phyloP scores from a whole-genome alignment of 306 rosid genomes.

The Glycine tomentella region DNA sequence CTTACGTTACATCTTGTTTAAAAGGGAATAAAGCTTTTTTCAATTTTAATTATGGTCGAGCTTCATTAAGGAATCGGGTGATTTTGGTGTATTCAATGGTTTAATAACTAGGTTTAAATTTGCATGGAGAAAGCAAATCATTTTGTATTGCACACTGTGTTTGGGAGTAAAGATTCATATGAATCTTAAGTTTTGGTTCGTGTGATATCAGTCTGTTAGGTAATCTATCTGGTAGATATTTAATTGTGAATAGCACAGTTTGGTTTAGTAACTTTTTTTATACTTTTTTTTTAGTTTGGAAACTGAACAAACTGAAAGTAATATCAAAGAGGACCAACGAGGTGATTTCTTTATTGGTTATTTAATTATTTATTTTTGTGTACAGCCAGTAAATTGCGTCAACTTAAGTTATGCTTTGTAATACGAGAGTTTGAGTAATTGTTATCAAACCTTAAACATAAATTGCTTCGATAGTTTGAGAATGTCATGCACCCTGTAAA shows the following conservation, averaged over 20 bases:
- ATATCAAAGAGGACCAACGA: slow-evolving; percentile 1
- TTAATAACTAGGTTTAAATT: too few relatives aligned
- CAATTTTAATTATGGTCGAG: slow-evolving; percentile 14
- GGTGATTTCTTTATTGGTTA: neutral
- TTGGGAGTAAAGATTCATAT: neutral
- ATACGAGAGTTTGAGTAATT: slow-evolving; percentile 28
- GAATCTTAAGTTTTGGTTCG: slow-evolving; percentile 10
- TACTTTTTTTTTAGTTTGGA: slow-evolving; percentile 23
- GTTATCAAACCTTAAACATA: slow-evolving; percentile 13
- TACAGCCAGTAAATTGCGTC: neutral
- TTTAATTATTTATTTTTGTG: neutral
- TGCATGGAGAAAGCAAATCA: too few relatives aligned
- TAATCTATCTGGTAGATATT: neutral
- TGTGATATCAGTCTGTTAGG: neutral
- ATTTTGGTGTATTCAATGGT: neutral
- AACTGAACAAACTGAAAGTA: slow-evolving; percentile 17
- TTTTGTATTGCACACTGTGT: too few relatives aligned
- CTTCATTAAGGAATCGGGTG: slow-evolving; percentile 10
- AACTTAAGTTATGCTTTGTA: slow-evolving; percentile 23
- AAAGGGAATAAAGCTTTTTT: neutral
- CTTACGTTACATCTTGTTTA: neutral
- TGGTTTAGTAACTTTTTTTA: slow-evolving; percentile 25
- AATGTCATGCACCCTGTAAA: neutral
- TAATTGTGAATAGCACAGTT: slow-evolving; percentile 6
- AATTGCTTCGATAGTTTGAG: slow-evolving; percentile 19